phyloP scores from a whole-genome alignment of 148 eudicot species.

The Vaccinium corymbosum region DNA sequence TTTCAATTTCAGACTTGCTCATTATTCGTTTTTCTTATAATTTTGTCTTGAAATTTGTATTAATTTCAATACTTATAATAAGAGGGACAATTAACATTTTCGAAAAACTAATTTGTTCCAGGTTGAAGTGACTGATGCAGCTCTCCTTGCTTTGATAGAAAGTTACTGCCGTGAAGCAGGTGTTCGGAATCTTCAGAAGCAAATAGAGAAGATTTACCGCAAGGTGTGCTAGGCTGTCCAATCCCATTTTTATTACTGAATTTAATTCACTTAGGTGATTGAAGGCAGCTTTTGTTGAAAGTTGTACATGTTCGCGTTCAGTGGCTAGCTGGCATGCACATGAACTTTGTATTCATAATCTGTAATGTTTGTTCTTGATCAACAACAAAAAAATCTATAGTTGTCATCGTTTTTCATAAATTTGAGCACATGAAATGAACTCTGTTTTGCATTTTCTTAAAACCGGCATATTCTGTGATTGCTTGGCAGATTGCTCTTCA shows the following conservation, averaged over 20 bases:
- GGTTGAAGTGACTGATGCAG: conserved; percentile 90
- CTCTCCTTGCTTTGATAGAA: conserved; percentile 88
- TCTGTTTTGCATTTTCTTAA: conserved; percentile 6
- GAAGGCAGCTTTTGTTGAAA: neutral
- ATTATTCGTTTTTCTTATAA: neutral
- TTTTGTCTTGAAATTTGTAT: neutral
- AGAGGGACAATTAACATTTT: neutral
- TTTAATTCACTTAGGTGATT: neutral
- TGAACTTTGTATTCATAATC: neutral
- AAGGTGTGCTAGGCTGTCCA: conserved; percentile 47
- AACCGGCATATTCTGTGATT: conserved; percentile 1
- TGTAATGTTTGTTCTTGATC: neutral
- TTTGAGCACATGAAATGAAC: neutral
- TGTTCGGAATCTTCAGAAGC: conserved; percentile 95
- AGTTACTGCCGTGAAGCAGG: conserved; percentile 98
- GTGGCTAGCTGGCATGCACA: neutral
- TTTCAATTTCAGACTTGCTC: neutral
- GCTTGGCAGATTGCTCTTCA: conserved; percentile 75
- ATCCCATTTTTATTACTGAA: neutral
- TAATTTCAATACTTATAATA: neutral
- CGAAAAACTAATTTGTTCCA: conserved; percentile 24
- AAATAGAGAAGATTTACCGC: conserved; percentile 95
- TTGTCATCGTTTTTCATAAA: neutral
- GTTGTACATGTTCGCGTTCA: neutral
- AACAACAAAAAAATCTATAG: neutral